Percentiles rank a stretch among this genome's conserved stretches.
Evolutionary conservation across 176 grass and related monocot species (phyloP).

Genomic region (Bothriochloa decipiens): DNA sequence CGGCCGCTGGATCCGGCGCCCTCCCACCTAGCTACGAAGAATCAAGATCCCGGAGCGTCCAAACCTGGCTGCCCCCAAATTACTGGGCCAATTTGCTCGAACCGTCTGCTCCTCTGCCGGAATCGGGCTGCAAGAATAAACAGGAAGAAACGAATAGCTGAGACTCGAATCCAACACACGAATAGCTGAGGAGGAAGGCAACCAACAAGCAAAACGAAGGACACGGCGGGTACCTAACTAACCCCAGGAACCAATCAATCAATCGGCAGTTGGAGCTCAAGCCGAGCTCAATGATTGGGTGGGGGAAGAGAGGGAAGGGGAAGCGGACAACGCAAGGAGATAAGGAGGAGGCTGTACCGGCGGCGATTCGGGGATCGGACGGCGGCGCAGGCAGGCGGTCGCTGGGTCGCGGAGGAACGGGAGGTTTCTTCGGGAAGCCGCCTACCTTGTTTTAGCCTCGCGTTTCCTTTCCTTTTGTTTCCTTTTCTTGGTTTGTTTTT

Average conservation of each 20-base stretch:
- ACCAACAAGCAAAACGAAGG: background rate
- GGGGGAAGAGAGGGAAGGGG: background rate
- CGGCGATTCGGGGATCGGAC: conserved; percentile 11
- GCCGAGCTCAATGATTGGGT: conserved; percentile 28
- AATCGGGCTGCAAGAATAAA: conserved; percentile 37
- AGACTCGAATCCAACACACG: background rate
- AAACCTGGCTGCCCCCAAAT: background rate
- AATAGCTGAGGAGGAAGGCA: background rate
- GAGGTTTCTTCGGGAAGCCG: conserved; percentile 49
- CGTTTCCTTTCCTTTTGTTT: background rate
- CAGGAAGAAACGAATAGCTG: background rate
- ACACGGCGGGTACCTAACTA: conserved; percentile 17
- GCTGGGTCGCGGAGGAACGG: conserved; percentile 24
- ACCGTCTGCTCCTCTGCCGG: background rate
- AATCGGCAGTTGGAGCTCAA: background rate
- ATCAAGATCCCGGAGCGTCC: conserved; percentile 1
- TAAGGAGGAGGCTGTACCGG: conserved; percentile 21
- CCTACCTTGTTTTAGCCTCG: conserved; percentile 31
- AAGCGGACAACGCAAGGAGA: conserved; percentile 8
- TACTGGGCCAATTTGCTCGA: background rate
- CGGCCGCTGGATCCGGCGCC: conserved; percentile 47
- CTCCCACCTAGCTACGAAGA: background rate
- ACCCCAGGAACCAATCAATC: background rate
- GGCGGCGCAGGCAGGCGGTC: conserved; percentile 15
- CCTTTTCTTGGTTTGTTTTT: background rate